Conservation (phyloP, 2,329 filamentous ascomycete genomes). For the Tricladium varicosporioides region DNA sequence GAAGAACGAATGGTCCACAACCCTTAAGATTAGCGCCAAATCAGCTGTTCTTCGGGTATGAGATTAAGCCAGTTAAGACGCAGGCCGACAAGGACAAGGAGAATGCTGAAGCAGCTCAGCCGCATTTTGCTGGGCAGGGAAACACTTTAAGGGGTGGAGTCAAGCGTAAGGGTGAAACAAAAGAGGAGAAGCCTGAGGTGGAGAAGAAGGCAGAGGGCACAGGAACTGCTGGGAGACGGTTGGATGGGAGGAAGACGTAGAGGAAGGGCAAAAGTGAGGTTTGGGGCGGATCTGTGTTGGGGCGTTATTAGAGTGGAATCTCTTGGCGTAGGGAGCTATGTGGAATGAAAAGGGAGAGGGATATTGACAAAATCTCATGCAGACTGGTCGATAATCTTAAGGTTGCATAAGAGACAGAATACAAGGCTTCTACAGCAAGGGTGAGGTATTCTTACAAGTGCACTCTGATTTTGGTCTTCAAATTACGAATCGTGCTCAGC, state of each 20-base stretch:
- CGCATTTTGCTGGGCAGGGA: constrained; percentile 81
- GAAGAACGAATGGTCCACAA: constrained; percentile 74
- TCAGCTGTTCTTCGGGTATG: constrained; percentile 96
- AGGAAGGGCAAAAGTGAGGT: constrained; percentile 2
- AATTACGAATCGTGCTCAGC: too few relatives aligned
- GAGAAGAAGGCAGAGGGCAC: constrained; percentile 24
- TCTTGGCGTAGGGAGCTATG: neutral
- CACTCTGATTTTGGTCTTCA: too few relatives aligned
- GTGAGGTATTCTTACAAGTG: too few relatives aligned
- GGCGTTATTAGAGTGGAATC: neutral
- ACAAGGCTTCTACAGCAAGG: too few relatives aligned
- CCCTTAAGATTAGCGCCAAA: constrained; percentile 81
- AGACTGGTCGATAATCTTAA: neutral
- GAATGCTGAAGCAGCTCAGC: constrained; percentile 61
- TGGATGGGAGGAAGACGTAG: constrained; percentile 13
- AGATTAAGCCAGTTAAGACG: constrained; percentile 83
- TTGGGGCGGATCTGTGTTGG: neutral
- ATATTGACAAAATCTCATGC: neutral
- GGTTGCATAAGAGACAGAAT: too few relatives aligned
- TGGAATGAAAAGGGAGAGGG: neutral
- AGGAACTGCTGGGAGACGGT: constrained; percentile 1
- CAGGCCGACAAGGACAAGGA: constrained; percentile 69
- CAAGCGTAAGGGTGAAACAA: constrained; percentile 60
- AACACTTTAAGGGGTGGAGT: constrained; percentile 70
- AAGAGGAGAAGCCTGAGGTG: constrained; percentile 16